Evolutionary conservation across 805 yeast species (phyloP).

Genomic region (Danielia reshetovae): DNA sequence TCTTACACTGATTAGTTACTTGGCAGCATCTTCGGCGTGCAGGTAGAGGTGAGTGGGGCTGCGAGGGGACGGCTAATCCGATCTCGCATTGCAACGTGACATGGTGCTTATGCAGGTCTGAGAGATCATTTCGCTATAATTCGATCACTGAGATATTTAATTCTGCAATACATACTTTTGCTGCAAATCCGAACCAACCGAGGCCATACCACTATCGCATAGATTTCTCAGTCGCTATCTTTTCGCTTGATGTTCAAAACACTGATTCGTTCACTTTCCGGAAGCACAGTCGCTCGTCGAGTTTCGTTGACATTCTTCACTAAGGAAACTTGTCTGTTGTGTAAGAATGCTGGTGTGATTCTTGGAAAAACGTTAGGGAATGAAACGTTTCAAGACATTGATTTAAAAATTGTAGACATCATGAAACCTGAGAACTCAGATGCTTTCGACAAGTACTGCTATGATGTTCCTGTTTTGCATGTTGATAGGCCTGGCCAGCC

Average conservation of each 20-base stretch:
- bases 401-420: slow-evolving; percentile 51
- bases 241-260: slow-evolving; percentile 6
- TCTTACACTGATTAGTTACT: too few relatives aligned
- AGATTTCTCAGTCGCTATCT: neutral
- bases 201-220: too few relatives aligned
- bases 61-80: too few relatives aligned
- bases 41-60: too few relatives aligned
- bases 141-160: too few relatives aligned
- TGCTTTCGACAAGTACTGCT: slow-evolving; percentile 72
- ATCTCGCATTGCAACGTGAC: too few relatives aligned
- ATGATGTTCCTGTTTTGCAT: slow-evolving; percentile 77
- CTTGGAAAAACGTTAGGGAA: slow-evolving; percentile 40
- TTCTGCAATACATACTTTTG: too few relatives aligned
- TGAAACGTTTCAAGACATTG: slow-evolving; percentile 21
- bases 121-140: too few relatives aligned
- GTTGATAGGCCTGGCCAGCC: slow-evolving; percentile 46
- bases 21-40: too few relatives aligned
- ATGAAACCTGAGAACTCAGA: slow-evolving; percentile 52
- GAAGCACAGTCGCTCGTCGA: slow-evolving; percentile 3
- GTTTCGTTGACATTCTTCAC: slow-evolving; percentile 54
- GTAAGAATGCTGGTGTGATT: slow-evolving; percentile 59
- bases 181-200: neutral
- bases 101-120: too few relatives aligned
- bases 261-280: slow-evolving; percentile 2
- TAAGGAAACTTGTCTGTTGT: slow-evolving; percentile 64